Conservation (phyloP, 805 yeast genomes). For the Candida palmyrensis region DNA sequence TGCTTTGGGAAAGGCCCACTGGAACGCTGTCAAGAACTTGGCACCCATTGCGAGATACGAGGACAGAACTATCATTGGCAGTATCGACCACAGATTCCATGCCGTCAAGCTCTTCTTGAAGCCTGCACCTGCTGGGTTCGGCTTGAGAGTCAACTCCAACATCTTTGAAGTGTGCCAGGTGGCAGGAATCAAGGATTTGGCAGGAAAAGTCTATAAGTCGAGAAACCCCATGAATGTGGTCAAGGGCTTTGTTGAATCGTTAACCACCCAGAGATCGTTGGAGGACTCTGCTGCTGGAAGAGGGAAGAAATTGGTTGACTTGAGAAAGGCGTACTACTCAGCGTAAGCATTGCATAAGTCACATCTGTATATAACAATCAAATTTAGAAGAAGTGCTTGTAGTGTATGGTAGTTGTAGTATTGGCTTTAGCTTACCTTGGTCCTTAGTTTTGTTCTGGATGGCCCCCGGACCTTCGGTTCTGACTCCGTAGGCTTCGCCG, state of each 20-base stretch:
- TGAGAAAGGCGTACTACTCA: constrained; percentile 83
- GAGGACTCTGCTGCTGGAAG: constrained; percentile 87
- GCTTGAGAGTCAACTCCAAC: constrained; percentile 85
- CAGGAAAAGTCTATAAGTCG: constrained; percentile 87
- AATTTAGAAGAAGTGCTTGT: not conserved
- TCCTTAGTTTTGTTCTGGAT: too few species aligned
- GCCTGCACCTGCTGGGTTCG: constrained; percentile 90
- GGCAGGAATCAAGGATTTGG: constrained; percentile 89
- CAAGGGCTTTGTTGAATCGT: constrained; percentile 83
- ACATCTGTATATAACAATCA: not conserved
- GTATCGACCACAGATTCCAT: constrained; percentile 76
- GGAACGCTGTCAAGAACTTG: constrained; percentile 89
- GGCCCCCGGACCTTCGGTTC: too few species aligned
- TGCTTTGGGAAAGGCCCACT: constrained; percentile 80
- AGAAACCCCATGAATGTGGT: constrained; percentile 94
- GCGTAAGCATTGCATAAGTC: constrained; percentile 15
- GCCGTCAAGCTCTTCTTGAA: constrained; percentile 79
- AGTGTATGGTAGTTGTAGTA: too few species aligned
- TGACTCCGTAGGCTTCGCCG: too few species aligned
- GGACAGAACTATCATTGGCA: constrained; percentile 84
- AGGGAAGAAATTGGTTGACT: constrained; percentile 93
- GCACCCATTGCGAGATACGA: constrained; percentile 81
- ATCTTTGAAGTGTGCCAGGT: constrained; percentile 87
- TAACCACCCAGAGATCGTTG: constrained; percentile 71
- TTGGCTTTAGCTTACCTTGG: too few species aligned